Percentiles rank a stretch among this genome's conserved stretches.
These are phyloP conservation scores for Chaetomium cochliodes DNA, from an alignment of 495 filamentous ascomycete genomes.

Conservation along the genomic window DNA sequence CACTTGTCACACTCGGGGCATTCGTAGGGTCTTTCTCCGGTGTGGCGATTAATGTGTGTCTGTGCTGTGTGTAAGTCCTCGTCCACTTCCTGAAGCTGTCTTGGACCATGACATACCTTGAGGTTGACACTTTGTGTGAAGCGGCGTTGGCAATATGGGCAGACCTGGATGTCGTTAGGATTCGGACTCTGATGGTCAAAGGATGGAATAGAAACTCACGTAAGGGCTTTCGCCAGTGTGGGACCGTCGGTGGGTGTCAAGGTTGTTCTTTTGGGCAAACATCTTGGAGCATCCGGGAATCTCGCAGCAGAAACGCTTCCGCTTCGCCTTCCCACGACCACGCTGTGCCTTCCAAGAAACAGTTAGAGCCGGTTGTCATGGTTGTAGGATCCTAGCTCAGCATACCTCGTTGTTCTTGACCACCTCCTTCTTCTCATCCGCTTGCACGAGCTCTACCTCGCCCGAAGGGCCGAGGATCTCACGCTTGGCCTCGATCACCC, in stretches of 20 bases:
- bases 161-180: conserved; percentile 19
- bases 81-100: too few species aligned
- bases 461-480: conserved; percentile 34
- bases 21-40: conserved; percentile 79
- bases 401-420: conserved; percentile 19
- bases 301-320: conserved; percentile 73
- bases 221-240: conserved; percentile 92
- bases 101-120: conserved; percentile 55
- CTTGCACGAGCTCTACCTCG: conserved; percentile 9
- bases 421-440: conserved; percentile 6
- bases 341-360: conserved; percentile 4
- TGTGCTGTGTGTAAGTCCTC: conserved; percentile 20
- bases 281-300: conserved; percentile 74
- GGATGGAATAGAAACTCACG: conserved; percentile 51
- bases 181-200: not conserved
- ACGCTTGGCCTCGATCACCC: conserved; percentile 76
- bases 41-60: conserved; percentile 35
- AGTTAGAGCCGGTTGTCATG: not conserved
- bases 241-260: conserved; percentile 85
- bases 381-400: not conserved
- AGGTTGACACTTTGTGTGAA: conserved; percentile 91
- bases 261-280: conserved; percentile 89
- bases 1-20: conserved; percentile 82
- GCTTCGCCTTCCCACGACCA: conserved; percentile 29
- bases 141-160: conserved; percentile 72